Conservation (phyloP, 1,284 basidiomycete genomes). For the Melampsora americana region DNA sequence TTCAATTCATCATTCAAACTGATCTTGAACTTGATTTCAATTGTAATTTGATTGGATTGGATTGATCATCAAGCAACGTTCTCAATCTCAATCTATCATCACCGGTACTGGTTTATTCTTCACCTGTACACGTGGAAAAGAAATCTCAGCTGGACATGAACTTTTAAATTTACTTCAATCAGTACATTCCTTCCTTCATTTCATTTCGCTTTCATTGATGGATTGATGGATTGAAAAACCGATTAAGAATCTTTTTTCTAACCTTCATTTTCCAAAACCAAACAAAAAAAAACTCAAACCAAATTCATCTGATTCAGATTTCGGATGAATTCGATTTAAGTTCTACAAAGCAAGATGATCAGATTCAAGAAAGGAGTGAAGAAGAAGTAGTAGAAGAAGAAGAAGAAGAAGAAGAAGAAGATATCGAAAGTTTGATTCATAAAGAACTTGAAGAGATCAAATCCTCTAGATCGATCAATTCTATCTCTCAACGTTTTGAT, state of each 20-base stretch:
- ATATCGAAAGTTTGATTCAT: constrained; percentile 24
- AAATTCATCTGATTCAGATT: constrained; percentile 12
- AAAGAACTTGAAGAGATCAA: constrained; percentile 17
- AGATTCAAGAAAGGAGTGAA: no score
- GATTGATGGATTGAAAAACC: background rate
- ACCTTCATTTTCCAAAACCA: background rate
- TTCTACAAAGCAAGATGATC: background rate
- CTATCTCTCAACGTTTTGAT: background rate
- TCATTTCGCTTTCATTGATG: background rate
- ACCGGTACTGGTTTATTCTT: constrained; percentile 17
- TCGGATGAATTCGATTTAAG: constrained; percentile 17
- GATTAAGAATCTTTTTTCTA: no score
- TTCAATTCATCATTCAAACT: no score
- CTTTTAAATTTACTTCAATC: constrained; percentile 24
- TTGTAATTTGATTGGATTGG: no score
- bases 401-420: background rate
- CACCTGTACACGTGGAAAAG: constrained; percentile 24
- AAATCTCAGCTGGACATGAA: constrained; percentile 3
- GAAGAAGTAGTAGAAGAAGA: no score
- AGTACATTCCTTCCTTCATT: background rate
- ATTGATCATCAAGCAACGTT: background rate
- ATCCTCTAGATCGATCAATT: background rate
- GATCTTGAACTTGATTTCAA: no score
- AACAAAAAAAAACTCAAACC: constrained; percentile 24
- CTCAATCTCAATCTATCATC: background rate